Conservation (phyloP, 148 eudicot species). For the Vaccinium corymbosum region DNA sequence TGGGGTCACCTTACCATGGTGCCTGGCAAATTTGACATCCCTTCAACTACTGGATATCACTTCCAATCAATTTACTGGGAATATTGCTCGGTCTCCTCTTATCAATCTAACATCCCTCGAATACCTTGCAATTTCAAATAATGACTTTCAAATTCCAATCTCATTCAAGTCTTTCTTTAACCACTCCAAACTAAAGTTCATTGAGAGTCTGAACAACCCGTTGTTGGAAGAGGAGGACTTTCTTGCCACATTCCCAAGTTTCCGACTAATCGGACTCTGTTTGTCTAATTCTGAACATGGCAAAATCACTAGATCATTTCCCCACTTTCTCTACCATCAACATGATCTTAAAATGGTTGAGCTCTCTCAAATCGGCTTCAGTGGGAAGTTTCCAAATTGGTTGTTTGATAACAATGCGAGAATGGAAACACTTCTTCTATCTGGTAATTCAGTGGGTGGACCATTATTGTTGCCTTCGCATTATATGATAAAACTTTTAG, state of each 20-base stretch:
- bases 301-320: not conserved
- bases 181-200: not conserved
- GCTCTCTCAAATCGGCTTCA: too few species aligned
- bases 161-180: not conserved
- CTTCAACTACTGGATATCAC: not conserved
- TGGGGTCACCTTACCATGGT: not conserved
- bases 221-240: not conserved
- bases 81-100: not conserved
- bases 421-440: not conserved
- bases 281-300: not conserved
- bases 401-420: constrained; percentile 9
- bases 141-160: constrained; percentile 12
- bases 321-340: constrained; percentile 17
- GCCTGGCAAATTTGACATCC: not conserved
- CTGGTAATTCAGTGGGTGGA: constrained; percentile 3
- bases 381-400: constrained; percentile 12
- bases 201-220: not conserved
- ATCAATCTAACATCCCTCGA: not conserved
- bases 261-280: constrained; percentile 12
- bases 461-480: not conserved
- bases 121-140: constrained; percentile 12
- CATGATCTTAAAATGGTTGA: not conserved
- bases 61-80: not conserved
- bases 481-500: too few species aligned
- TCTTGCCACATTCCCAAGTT: constrained; percentile 1